phyloP scores from a whole-genome alignment of 1,284 basidiomycete genomes.

The Tilletia caries region DNA sequence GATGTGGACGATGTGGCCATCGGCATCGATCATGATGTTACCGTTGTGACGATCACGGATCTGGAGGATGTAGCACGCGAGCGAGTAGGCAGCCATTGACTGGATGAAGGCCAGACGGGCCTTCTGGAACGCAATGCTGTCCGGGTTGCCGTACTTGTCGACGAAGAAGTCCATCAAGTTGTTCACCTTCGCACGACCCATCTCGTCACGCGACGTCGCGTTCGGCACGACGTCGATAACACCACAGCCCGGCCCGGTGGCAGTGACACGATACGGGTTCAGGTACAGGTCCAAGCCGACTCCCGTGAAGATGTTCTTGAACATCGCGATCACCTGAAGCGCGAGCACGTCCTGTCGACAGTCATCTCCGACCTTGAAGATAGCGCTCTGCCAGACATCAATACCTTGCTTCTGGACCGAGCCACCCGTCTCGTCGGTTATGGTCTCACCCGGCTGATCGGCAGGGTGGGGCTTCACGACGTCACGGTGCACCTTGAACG shows the following conservation, averaged over 20 bases:
- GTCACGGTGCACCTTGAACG: slow-evolving; percentile 76
- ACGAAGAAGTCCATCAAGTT: slow-evolving; percentile 90
- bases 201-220: slow-evolving; percentile 95
- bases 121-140: slow-evolving; percentile 83
- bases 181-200: slow-evolving; percentile 98
- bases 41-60: slow-evolving; percentile 98
- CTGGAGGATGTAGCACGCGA: slow-evolving; percentile 96
- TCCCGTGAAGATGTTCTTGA: slow-evolving; percentile 90
- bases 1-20: slow-evolving; percentile 92
- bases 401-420: slow-evolving; percentile 27
- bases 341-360: slow-evolving; percentile 97
- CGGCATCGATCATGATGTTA: slow-evolving; percentile 98
- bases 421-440: slow-evolving; percentile 24
- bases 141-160: slow-evolving; percentile 86
- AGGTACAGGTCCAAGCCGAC: slow-evolving; percentile 88
- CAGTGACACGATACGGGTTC: slow-evolving; percentile 94
- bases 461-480: slow-evolving; percentile 21
- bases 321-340: slow-evolving; percentile 96
- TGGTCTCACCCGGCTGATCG: slow-evolving; percentile 54
- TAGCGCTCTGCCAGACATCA: slow-evolving; percentile 92
- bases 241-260: slow-evolving; percentile 95
- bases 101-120: slow-evolving; percentile 95
- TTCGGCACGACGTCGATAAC: slow-evolving; percentile 99
- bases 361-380: slow-evolving; percentile 99
- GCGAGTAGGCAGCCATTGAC: slow-evolving; percentile 98